Percentiles rank a stretch among this genome's conserved stretches.
These are phyloP conservation scores for Schizochytrium sp. DNA, from an alignment of 108 stramenopile genomes.

Conservation along the genomic window DNA sequence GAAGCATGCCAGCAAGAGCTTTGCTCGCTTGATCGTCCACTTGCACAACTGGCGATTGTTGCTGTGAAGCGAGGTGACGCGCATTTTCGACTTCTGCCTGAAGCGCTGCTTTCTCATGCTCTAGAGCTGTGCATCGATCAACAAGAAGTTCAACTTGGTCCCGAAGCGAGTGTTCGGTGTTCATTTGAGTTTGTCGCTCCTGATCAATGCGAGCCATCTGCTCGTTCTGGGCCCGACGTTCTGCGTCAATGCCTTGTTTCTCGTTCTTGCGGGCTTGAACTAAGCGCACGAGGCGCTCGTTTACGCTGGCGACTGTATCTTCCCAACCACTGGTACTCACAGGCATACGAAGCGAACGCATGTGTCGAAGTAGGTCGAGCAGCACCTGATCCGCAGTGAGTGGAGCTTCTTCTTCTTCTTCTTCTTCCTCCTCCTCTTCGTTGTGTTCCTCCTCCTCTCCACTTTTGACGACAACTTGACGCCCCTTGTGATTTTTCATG, in stretches of 20 bases:
- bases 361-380: neutral
- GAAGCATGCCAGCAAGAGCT: neutral
- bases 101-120: neutral
- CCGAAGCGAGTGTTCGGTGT: neutral
- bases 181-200: neutral
- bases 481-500: neutral
- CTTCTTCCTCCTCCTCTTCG: neutral
- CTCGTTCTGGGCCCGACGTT: neutral
- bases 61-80: too few species aligned
- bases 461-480: neutral
- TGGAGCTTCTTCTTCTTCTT: neutral
- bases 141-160: neutral
- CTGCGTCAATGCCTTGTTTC: neutral
- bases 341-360: neutral
- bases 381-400: neutral
- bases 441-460: neutral
- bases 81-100: neutral
- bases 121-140: neutral
- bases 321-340: neutral
- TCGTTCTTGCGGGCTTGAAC: neutral
- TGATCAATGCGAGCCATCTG: neutral
- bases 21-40: neutral
- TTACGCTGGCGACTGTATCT: neutral
- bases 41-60: too few species aligned
- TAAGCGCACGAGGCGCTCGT: neutral